Evolutionary conservation across 1,284 basidiomycete genomes (phyloP).

Genomic region (Sporisorium sorghi): DNA sequence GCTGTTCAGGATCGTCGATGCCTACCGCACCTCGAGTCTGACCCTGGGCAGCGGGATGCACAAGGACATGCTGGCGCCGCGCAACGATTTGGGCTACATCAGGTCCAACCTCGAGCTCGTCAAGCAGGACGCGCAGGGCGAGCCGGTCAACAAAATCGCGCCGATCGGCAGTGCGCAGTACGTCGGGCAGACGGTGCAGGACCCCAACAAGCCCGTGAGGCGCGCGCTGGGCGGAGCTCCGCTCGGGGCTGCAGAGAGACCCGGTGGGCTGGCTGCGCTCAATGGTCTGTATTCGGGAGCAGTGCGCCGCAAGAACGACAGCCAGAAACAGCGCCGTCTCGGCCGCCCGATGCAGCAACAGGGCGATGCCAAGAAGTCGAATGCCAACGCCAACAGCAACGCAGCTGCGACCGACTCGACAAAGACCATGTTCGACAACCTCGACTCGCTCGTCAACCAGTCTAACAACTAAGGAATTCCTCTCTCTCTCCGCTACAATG

Average conservation of each 20-base stretch:
- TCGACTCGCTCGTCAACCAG: constrained; percentile 32
- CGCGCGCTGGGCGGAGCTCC: constrained; percentile 13
- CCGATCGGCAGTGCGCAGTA: constrained; percentile 30
- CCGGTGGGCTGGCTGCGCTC: neutral
- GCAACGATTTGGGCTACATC: constrained; percentile 47
- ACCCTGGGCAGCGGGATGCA: constrained; percentile 34
- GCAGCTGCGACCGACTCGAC: constrained; percentile 8
- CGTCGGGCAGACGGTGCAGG: constrained; percentile 28
- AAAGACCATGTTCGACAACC: constrained; percentile 40
- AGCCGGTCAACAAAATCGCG: constrained; percentile 3
- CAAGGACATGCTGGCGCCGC: constrained; percentile 41
- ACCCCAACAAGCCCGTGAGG: constrained; percentile 32
- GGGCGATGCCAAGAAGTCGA: neutral
- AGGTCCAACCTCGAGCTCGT: constrained; percentile 41
- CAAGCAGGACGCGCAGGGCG: constrained; percentile 20
- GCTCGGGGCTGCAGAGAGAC: neutral
- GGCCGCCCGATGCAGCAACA: constrained; percentile 17
- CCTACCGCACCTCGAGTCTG: constrained; percentile 30
- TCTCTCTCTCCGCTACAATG: neutral
- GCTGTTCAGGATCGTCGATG: constrained; percentile 46
- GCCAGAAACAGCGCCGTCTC: constrained; percentile 25
- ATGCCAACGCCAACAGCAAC: neutral
- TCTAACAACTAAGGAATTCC: neutral
- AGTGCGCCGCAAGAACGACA: constrained; percentile 15
- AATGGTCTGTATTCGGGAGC: constrained; percentile 1